A percentile compares a stretch with the other conserved stretches of the same genome.
Conservation (phyloP, 306 rosid species). For the Vigna radiata region DNA sequence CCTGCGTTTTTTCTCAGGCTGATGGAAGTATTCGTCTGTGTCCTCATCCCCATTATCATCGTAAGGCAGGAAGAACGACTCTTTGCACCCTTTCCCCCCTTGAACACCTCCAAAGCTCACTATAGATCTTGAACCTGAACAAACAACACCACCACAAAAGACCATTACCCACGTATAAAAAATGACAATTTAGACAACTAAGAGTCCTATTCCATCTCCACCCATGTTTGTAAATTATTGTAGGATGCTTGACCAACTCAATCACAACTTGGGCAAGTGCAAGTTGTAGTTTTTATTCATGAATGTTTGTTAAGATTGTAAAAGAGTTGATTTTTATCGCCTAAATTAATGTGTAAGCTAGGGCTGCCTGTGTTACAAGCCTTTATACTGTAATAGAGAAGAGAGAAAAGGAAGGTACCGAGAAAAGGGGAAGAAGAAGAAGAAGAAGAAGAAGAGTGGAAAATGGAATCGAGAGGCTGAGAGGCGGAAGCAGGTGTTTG, state of each 20-base stretch:
- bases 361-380: too few relatives aligned
- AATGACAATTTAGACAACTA: too few relatives aligned
- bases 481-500: slow-evolving; percentile 50
- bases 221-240: background rate
- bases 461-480: slow-evolving; percentile 55
- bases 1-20: slow-evolving; percentile 77
- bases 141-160: background rate
- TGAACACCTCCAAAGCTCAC: slow-evolving; percentile 64
- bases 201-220: background rate
- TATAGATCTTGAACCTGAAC: slow-evolving; percentile 69
- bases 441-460: slow-evolving; percentile 65
- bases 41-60: slow-evolving; percentile 70
- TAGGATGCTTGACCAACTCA: background rate
- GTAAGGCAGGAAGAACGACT: slow-evolving; percentile 48
- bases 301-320: background rate
- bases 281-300: background rate
- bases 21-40: slow-evolving; percentile 62
- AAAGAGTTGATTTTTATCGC: background rate
- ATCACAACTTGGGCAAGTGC: background rate
- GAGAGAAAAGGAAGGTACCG: slow-evolving; percentile 45
- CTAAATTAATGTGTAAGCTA: background rate
- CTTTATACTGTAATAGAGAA: too few relatives aligned
- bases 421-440: slow-evolving; percentile 56
- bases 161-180: background rate
- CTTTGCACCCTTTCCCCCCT: slow-evolving; percentile 52